Evolutionary conservation across 83 land plant genomes (phyloP).

Genomic region (Picea engelmannii): DNA sequence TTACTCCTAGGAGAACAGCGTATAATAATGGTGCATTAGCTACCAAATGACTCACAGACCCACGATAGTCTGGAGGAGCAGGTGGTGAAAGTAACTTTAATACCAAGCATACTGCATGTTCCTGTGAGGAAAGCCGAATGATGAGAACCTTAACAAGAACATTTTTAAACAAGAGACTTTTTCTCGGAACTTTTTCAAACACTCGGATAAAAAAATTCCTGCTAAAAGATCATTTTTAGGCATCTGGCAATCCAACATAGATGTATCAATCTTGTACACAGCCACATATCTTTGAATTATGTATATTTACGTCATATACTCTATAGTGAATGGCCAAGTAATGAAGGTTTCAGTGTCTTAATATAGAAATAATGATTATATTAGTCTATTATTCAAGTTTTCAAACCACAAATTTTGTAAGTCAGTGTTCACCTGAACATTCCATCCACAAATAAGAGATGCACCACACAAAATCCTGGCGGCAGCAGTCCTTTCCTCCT

Average conservation of each 20-base stretch:
- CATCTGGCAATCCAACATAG: too few species aligned
- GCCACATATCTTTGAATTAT: not conserved
- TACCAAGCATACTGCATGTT: constrained; percentile 40
- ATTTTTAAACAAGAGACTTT: not conserved
- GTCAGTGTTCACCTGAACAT: constrained; percentile 62
- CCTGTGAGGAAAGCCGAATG: constrained; percentile 26
- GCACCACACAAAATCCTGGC: constrained; percentile 84
- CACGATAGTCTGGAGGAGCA: constrained; percentile 31
- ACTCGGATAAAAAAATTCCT: not conserved
- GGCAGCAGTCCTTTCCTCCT: constrained; percentile 79
- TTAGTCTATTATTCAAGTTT: not conserved
- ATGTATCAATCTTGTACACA: too few species aligned
- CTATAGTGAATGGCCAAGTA: not conserved
- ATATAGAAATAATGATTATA: not conserved
- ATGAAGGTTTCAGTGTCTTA: too few species aligned
- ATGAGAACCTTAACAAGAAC: not conserved
- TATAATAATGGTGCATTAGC: constrained; percentile 71
- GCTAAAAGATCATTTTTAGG: not conserved
- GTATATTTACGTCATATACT: not conserved
- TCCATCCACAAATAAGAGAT: constrained; percentile 80
- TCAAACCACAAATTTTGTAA: not conserved
- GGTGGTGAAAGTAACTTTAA: constrained; percentile 53
- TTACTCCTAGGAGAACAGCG: constrained; percentile 66
- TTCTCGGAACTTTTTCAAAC: not conserved
- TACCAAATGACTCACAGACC: constrained; percentile 52